Percentiles rank a stretch among this genome's conserved stretches.
Conservation (phyloP, 768 basidiomycete genomes). For the Tricholomella constricta region DNA sequence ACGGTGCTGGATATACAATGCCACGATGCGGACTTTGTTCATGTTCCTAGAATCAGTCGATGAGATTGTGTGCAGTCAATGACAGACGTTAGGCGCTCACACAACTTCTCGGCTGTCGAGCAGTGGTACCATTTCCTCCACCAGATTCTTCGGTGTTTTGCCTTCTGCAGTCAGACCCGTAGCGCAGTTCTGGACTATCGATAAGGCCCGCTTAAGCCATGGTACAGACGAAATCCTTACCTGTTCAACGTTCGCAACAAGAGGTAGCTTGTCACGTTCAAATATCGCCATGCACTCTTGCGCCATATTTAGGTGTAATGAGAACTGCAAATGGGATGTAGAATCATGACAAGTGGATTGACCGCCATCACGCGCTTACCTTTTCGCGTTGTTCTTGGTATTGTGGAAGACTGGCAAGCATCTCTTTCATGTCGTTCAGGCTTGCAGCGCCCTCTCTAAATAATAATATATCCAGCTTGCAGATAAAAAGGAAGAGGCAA, state of each 20-base stretch:
- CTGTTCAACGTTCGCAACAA: constrained; percentile 90
- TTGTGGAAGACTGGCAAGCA: constrained; percentile 93
- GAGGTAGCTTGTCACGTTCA: constrained; percentile 81
- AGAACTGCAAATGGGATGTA: constrained; percentile 65
- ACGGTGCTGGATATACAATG: constrained; percentile 90
- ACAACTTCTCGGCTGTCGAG: constrained; percentile 84
- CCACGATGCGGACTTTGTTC: constrained; percentile 96
- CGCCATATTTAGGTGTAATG: constrained; percentile 95
- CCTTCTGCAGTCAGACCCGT: constrained; percentile 91
- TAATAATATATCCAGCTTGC: constrained; percentile 3
- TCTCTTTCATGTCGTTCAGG: constrained; percentile 98
- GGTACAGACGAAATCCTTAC: constrained; percentile 35
- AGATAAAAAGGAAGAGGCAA: constrained; percentile 8
- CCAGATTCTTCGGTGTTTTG: constrained; percentile 90
- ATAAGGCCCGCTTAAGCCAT: not conserved
- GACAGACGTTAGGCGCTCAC: constrained; percentile 49
- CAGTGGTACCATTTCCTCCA: constrained; percentile 98
- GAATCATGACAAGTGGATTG: not conserved
- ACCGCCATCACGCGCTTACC: constrained; percentile 39
- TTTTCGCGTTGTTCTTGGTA: constrained; percentile 96
- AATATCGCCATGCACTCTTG: constrained; percentile 97
- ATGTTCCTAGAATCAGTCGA: constrained; percentile 53
- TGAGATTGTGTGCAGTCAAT: not conserved
- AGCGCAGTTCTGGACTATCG: constrained; percentile 76
- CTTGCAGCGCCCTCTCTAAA: constrained; percentile 77